These are phyloP conservation scores for Bacidia rubella DNA, from an alignment of 495 filamentous ascomycete genomes.

Conservation along the genomic window DNA sequence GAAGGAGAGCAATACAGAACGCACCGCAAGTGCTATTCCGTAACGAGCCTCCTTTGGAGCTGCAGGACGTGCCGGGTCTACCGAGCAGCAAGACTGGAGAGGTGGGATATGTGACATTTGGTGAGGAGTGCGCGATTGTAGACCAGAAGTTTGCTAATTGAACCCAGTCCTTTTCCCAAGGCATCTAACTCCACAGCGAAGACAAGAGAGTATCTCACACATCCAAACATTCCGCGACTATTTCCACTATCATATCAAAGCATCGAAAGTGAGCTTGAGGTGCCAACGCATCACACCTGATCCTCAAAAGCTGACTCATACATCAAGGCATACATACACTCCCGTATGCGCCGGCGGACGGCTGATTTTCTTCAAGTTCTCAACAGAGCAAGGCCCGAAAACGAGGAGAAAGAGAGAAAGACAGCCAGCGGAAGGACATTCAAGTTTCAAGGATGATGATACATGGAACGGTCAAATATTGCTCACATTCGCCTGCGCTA, in stretches of 20 bases:
- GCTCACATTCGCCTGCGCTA: not conserved
- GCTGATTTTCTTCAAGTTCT: conserved; percentile 97
- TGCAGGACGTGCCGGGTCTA: conserved; percentile 74
- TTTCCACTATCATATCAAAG: conserved; percentile 99
- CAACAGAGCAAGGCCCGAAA: conserved; percentile 81
- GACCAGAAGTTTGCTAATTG: conserved; percentile 8
- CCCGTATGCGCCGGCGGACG: conserved; percentile 88
- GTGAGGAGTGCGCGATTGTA: conserved; percentile 32
- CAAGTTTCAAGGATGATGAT: conserved; percentile 46
- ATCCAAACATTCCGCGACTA: conserved; percentile 99
- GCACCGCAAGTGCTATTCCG: conserved; percentile 96
- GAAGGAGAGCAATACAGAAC: conserved; percentile 90
- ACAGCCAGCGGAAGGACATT: conserved; percentile 94
- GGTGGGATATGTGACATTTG: conserved; percentile 95
- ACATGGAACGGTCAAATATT: not conserved
- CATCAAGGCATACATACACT: conserved; percentile 87
- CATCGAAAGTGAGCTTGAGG: conserved; percentile 56
- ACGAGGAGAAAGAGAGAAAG: conserved; percentile 95
- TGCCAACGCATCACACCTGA: too few relatives aligned
- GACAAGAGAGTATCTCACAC: conserved; percentile 91
- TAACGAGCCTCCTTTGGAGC: conserved; percentile 84
- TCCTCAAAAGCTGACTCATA: not conserved
- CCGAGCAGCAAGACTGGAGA: conserved; percentile 57
- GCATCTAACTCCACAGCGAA: conserved; percentile 76
- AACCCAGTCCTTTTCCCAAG: conserved; percentile 80